Conservation (phyloP, 331 rosid species). For the Malus hybrid region DNA sequence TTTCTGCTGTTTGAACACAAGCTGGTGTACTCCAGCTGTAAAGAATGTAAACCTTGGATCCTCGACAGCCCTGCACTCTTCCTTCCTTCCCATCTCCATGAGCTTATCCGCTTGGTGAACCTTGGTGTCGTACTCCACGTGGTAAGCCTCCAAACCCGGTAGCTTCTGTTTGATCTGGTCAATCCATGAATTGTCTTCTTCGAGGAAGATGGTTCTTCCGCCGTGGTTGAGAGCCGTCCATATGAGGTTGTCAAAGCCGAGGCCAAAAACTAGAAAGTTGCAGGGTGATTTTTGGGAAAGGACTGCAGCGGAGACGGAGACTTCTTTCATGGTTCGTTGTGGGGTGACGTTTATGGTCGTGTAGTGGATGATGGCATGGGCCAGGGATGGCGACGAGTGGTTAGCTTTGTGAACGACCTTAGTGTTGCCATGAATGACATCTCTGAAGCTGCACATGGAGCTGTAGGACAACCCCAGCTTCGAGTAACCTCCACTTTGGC, state of each 20-base stretch:
- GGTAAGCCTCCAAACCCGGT: slow-evolving; percentile 53
- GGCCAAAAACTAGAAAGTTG: slow-evolving; percentile 77
- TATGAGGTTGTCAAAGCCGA: slow-evolving; percentile 86
- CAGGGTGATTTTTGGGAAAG: slow-evolving; percentile 69
- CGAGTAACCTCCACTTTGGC: too few relatives aligned
- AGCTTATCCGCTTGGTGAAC: slow-evolving; percentile 57
- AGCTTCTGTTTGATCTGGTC: slow-evolving; percentile 35
- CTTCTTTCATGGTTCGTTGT: slow-evolving; percentile 65
- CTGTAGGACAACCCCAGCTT: too few relatives aligned
- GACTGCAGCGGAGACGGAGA: slow-evolving; percentile 59
- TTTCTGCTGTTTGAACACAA: too few relatives aligned
- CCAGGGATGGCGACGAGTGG: slow-evolving; percentile 31
- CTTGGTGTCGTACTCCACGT: slow-evolving; percentile 69
- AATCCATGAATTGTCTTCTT: slow-evolving; percentile 78
- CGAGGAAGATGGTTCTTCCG: slow-evolving; percentile 79
- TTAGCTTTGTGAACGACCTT: too few relatives aligned
- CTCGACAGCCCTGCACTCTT: slow-evolving; percentile 43
- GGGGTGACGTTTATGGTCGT: slow-evolving; percentile 81
- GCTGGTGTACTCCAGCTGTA: too few relatives aligned
- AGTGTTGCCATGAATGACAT: too few relatives aligned
- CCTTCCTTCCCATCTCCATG: slow-evolving; percentile 29
- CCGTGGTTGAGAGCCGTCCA: slow-evolving; percentile 91
- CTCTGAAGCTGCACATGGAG: too few relatives aligned
- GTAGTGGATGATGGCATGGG: slow-evolving; percentile 76
- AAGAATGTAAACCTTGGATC: slow-evolving; percentile 44